Evolutionary conservation across 805 yeast species (phyloP).

Genomic region (Ogataea nitratoaversa): DNA sequence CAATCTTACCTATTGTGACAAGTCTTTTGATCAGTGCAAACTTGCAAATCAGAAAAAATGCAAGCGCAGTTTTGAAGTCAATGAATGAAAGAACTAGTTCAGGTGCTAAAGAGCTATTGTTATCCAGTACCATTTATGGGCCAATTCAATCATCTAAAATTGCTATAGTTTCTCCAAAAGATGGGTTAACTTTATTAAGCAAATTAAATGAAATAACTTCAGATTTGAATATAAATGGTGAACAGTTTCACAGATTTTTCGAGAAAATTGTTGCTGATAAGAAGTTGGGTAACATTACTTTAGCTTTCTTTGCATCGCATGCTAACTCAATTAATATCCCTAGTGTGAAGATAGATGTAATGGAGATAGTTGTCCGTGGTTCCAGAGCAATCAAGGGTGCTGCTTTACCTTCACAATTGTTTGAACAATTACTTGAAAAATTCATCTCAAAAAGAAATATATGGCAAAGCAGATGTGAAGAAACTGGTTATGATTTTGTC

Average conservation of each 20-base stretch:
- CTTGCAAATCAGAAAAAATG: constrained; percentile 45
- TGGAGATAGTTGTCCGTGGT: constrained; percentile 41
- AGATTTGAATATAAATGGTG: constrained; percentile 47
- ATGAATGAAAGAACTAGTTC: constrained; percentile 34
- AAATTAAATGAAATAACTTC: constrained; percentile 34
- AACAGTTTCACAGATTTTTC: constrained; percentile 38
- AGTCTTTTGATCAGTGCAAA: constrained; percentile 50
- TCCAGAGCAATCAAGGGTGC: constrained; percentile 37
- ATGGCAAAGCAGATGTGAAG: constrained; percentile 41
- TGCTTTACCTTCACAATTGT: constrained; percentile 43
- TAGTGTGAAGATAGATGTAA: constrained; percentile 48
- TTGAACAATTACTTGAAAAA: constrained; percentile 38
- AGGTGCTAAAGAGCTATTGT: constrained; percentile 37
- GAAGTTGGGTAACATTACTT: constrained; percentile 50
- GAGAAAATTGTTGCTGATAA: constrained; percentile 40
- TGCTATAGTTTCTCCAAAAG: constrained; percentile 61
- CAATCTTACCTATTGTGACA: constrained; percentile 55
- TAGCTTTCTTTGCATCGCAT: constrained; percentile 69
- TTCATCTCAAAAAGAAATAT: constrained; percentile 45
- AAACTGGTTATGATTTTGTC: constrained; percentile 46
- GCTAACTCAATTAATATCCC: constrained; percentile 50
- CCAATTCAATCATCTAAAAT: constrained; percentile 37
- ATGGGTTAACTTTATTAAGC: constrained; percentile 44
- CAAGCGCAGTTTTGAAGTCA: constrained; percentile 34
- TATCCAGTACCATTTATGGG: constrained; percentile 59